Evolutionary conservation across 192 early-diverging fungal genomes (phyloP).

Genomic region (Entrophospora sp.): DNA sequence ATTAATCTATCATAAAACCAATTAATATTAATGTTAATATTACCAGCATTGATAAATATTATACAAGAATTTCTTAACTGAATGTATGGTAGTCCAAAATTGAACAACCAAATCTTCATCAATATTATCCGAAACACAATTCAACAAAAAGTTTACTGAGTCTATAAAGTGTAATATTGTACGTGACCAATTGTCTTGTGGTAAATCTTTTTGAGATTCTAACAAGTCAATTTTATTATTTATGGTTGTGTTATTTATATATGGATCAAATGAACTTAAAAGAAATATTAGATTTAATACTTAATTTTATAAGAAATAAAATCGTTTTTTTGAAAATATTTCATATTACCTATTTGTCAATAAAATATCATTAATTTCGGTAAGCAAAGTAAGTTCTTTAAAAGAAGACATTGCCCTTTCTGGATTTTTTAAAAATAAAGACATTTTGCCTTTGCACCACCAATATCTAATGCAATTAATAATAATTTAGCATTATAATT

Average conservation of each 20-base stretch:
- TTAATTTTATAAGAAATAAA: background rate
- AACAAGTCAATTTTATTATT: background rate
- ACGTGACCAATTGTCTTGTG: conserved; percentile 11
- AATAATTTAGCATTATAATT: background rate
- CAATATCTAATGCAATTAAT: background rate
- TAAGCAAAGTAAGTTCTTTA: background rate
- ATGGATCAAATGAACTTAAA: background rate
- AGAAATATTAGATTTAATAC: background rate
- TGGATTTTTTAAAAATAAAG: background rate
- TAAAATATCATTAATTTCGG: background rate
- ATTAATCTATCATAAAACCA: background rate
- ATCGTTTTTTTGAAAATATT: background rate
- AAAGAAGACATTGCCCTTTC: background rate
- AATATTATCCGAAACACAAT: background rate
- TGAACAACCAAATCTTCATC: conserved; percentile 3
- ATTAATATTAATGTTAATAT: background rate
- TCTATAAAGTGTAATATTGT: background rate
- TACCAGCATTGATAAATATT: background rate
- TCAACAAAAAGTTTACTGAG: background rate
- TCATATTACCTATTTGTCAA: background rate
- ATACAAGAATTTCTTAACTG: background rate
- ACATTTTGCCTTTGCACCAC: background rate
- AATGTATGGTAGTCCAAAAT: conserved; percentile 16
- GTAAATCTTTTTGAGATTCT: background rate
- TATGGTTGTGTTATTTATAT: conserved; percentile 2